Base-by-base conservation (phyloP, 2,329 filamentous ascomycete species). In the Zymoseptoria pseudotritici region DNA sequence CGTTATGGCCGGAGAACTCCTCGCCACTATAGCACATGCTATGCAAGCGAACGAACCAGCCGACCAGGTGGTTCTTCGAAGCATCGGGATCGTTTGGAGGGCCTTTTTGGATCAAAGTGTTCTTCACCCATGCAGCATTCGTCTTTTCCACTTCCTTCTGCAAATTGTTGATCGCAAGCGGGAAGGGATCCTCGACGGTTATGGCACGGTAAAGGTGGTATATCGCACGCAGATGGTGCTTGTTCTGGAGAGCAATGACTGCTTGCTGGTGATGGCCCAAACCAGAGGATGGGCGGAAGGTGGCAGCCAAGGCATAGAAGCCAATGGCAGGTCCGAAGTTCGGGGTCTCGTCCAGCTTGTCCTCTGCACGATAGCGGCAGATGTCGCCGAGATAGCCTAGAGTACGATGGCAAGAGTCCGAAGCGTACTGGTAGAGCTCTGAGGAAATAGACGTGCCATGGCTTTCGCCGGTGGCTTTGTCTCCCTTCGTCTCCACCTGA, bases 161-260 rank as follows among this genome's bases (percentile, higher is more conserved):
- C 54, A 99, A 80, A 69, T 97, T 97, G 19, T 80, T 77, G 59
- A 82, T 80, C 2, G 91, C 91, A 53, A 87, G 83, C 0, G 88
- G 87, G 70, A 94, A 87, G 4, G 91, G 90, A 50, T 86, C 80
- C 56, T 86, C 81, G 31, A 90, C 86, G 8, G 86, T 86, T 66
- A 94, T 82, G 17, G 92, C 87, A 63, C 92, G 87, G 71, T 96
- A 94, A 50, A 97, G 84, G 73, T 96, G 86, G 74, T 97, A 97
- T 29, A 95, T 87, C 9, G 91, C 87, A 62, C 91, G 85, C 55
- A 97, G 82, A 71, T 95, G 89, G 66, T 93, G 88, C 60, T 83
- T 83, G 67, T 92, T 85, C 57, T 88, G 86, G 54, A 90, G 82
- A 61, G 88, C 87, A 61, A 97, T 87, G 42, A 97, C 89, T 42